Evolutionary conservation across 192 early-diverging fungal genomes (phyloP), one percentile per base, ranked within the genome.

Genomic region (Mortierella antarctica): DNA sequence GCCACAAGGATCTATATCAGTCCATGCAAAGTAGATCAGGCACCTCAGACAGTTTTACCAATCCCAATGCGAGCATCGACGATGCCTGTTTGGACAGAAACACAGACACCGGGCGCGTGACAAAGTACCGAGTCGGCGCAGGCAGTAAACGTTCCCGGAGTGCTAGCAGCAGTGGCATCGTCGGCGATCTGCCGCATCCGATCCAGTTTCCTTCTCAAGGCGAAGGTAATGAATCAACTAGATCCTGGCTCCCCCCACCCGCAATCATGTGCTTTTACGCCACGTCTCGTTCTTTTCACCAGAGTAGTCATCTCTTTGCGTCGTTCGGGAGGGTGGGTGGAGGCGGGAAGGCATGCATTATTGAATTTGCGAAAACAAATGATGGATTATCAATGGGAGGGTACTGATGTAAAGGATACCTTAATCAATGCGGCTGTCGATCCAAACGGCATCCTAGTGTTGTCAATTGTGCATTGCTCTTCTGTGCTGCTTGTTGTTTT

Each of bases 1-100:
- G 77, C 7, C 70, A 72, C n/a, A 76, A 69, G 42, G 74, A 76
- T 53, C 47, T 76, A 15, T 69, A 76, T 55, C 65, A 69, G n/a
- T 57, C 66, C 15, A 76, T 69, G 39, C 74, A 76, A 10, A 58
- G 58, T 59, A 57, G 67, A 31, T 31, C 31, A 31, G 31, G 31
- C 31, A 31, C 31, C 31, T 31, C 14, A 9, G 7, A 47, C 47
- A 40, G 55, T 39, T 70, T 57, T 8, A 65, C 71, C 0, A 73
- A 65, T 49, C 50, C 63, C 31, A 39, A 65, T 21, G 49, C 7
- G 23, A 42, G 10, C 17, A 1, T 56, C 4, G 56, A 59, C 41
- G 71, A 73, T 18, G 63, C 56, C 20, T 73, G 71, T 17, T 57
- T 73, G 3, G 71, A 60, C 15, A 55, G 48, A 10, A 50, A 73